phyloP scores from a whole-genome alignment of 2,329 filamentous ascomycete species.

The Colletotrichum brevisporum region DNA sequence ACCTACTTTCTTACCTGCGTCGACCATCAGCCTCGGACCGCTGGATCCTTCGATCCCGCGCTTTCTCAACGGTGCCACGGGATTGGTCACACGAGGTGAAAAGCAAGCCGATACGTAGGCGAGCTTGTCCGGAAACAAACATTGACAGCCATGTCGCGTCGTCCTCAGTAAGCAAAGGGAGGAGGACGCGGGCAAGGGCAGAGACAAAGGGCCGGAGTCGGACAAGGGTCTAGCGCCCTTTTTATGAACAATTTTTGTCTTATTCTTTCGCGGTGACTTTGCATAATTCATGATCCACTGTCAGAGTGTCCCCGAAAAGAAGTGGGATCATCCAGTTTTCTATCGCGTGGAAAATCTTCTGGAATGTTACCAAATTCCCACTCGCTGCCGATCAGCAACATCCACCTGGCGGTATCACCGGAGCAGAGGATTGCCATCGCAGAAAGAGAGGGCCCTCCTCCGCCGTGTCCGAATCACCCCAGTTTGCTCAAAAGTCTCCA shows the following conservation, averaged over 20 bases:
- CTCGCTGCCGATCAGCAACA: neutral
- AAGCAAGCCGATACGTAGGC: neutral
- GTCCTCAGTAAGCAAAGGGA: neutral
- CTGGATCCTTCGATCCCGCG: constrained; percentile 8
- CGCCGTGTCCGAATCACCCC: neutral
- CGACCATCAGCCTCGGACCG: neutral
- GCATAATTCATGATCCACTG: constrained; percentile 23
- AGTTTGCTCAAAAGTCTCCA: neutral
- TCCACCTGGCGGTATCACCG: neutral
- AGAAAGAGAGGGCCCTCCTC: neutral
- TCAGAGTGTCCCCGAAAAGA: constrained; percentile 8
- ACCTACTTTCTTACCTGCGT: constrained; percentile 9
- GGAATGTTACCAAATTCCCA: constrained; percentile 1
- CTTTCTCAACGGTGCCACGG: constrained; percentile 6
- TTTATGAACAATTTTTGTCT: neutral
- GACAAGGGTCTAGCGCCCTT: constrained; percentile 16
- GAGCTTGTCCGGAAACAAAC: constrained; percentile 1
- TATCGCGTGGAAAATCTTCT: neutral
- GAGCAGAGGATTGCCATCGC: neutral
- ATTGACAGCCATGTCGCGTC: constrained; percentile 7
- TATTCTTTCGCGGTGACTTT: constrained; percentile 9
- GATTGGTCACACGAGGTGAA: constrained; percentile 6
- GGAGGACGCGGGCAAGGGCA: too few species aligned
- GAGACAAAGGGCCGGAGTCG: constrained; percentile 14
- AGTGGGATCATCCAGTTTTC: neutral